phyloP scores from a whole-genome alignment of 495 filamentous ascomycete genomes.

The Penicillium canariense region DNA sequence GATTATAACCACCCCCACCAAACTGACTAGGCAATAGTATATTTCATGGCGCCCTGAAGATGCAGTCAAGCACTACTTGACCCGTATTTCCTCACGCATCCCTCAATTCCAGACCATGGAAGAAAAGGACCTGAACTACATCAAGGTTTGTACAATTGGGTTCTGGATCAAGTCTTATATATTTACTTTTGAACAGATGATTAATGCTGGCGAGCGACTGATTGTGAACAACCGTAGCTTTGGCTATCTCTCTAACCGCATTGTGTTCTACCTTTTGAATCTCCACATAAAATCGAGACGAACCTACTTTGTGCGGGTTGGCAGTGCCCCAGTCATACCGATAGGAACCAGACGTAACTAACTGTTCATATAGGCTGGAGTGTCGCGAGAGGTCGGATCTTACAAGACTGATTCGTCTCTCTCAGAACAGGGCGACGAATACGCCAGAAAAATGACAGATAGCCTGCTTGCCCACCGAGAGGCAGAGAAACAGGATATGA shows the following conservation, averaged over 20 bases:
- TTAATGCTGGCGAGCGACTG: conserved; percentile 91
- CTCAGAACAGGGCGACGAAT: conserved; percentile 77
- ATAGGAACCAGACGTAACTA: background rate
- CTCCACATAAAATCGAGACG: conserved; percentile 91
- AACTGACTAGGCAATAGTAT: conserved; percentile 54
- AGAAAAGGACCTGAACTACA: conserved; percentile 88
- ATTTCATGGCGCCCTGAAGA: conserved; percentile 86
- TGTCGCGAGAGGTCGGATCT: conserved; percentile 72
- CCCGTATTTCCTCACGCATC: conserved; percentile 85
- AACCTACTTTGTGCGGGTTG: conserved; percentile 88
- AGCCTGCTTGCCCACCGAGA: conserved; percentile 78
- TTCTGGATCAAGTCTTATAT: background rate
- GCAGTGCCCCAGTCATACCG: conserved; percentile 12
- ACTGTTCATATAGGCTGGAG: conserved; percentile 47
- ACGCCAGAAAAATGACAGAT: conserved; percentile 84
- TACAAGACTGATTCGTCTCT: conserved; percentile 88
- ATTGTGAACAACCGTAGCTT: conserved; percentile 94
- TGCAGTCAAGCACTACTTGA: conserved; percentile 86
- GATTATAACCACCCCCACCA: background rate
- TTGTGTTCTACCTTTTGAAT: conserved; percentile 97
- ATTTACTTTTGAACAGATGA: conserved; percentile 61
- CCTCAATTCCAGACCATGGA: conserved; percentile 97
- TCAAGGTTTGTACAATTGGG: conserved; percentile 59
- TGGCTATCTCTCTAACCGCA: conserved; percentile 90
- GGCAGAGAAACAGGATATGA: conserved; percentile 66